phyloP scores from a whole-genome alignment of 257 asterid genomes.

The Catharanthus roseus region DNA sequence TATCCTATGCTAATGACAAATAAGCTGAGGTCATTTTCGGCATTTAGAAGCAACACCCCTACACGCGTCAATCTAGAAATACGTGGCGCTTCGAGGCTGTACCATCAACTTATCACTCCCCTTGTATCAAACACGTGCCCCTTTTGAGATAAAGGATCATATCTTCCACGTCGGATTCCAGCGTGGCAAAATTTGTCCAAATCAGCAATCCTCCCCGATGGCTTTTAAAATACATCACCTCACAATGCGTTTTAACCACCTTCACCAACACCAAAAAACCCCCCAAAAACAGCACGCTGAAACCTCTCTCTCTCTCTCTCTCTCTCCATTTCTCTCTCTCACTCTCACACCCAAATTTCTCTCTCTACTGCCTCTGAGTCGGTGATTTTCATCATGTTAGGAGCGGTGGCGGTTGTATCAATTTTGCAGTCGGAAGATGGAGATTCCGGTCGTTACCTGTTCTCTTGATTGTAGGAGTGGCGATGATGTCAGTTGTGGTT shows the following conservation, averaged over 20 bases:
- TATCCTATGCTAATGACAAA: slow-evolving; percentile 20
- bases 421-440: slow-evolving; percentile 33
- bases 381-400: slow-evolving; percentile 4
- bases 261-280: slow-evolving; percentile 3
- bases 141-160: slow-evolving; percentile 3
- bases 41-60: neutral
- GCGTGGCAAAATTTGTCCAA: slow-evolving; percentile 24
- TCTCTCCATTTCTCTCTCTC: neutral
- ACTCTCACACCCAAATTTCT: neutral
- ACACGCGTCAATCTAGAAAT: slow-evolving; percentile 17
- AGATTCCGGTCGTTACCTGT: slow-evolving; percentile 28
- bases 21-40: slow-evolving; percentile 28
- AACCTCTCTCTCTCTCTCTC: slow-evolving; percentile 2
- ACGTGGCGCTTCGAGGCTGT: slow-evolving; percentile 54
- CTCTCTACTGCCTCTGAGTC: neutral
- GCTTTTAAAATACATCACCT: slow-evolving; percentile 19
- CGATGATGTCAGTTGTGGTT: slow-evolving; percentile 27
- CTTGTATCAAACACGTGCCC: slow-evolving; percentile 45
- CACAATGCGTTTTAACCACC: neutral
- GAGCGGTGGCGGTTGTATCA: no score
- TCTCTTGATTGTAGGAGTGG: slow-evolving; percentile 22
- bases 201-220: slow-evolving; percentile 26
- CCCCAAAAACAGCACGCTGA: slow-evolving; percentile 21
- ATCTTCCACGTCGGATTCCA: slow-evolving; percentile 31
- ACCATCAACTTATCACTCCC: slow-evolving; percentile 19